Evolutionary conservation across 2,329 filamentous ascomycete genomes (phyloP).

Genomic region (Diaporthe eres): DNA sequence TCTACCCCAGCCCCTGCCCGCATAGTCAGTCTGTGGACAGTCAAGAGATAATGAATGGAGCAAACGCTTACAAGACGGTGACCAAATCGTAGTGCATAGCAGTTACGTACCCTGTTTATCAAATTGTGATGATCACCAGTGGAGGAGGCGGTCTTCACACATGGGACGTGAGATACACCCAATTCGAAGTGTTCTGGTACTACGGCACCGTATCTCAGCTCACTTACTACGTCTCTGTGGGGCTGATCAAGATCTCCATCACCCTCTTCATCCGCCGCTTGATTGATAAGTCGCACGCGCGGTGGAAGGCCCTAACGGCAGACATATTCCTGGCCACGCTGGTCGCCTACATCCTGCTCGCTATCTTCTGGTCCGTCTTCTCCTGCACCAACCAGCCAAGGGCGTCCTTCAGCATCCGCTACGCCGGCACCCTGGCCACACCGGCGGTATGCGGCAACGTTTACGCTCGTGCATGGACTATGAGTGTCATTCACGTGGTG

Average conservation of each 20-base stretch:
- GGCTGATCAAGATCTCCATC: constrained; percentile 47
- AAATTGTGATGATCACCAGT: constrained; percentile 25
- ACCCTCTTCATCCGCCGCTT: constrained; percentile 45
- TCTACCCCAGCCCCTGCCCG: not conserved
- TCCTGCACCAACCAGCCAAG: not conserved
- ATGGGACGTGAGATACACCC: constrained; percentile 38
- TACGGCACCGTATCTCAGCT: constrained; percentile 9
- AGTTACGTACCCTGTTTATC: constrained; percentile 19
- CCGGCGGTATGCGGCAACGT: constrained; percentile 27
- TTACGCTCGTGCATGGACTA: constrained; percentile 42
- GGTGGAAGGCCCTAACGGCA: constrained; percentile 48
- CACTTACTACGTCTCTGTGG: constrained; percentile 26
- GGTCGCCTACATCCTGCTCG: constrained; percentile 45
- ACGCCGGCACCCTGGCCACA: constrained; percentile 24
- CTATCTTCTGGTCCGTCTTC: constrained; percentile 44
- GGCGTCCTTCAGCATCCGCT: constrained; percentile 44
- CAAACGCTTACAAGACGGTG: not conserved
- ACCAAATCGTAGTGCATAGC: not conserved
- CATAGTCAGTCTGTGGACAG: not conserved
- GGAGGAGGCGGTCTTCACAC: constrained; percentile 38
- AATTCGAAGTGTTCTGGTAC: constrained; percentile 29
- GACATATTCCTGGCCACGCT: constrained; percentile 49
- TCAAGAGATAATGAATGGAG: not conserved
- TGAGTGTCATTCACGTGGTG: constrained; percentile 51
- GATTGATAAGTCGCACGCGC: constrained; percentile 29